Evolutionary conservation across 1,284 basidiomycete species (phyloP), one percentile per base, ranked within the genome.

Genomic region (Rhodotorula mucilaginosa): DNA sequence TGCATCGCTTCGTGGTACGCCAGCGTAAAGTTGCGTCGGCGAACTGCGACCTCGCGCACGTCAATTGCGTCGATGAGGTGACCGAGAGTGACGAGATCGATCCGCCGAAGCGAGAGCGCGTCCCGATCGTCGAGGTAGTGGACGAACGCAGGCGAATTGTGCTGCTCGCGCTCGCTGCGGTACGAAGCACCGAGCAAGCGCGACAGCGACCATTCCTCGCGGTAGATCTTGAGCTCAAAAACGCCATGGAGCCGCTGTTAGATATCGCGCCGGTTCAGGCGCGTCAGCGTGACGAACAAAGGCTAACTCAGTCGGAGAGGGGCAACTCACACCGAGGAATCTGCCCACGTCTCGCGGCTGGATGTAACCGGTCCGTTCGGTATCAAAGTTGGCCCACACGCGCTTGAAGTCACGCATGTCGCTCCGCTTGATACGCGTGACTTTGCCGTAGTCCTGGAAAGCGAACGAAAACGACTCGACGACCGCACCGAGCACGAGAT

Each of bases 351-450:
- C 86, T 56, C 84, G 83, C 2, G 87, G 87, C 78, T 88, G 87
- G 63, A 99, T 84, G 79, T 90, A 89, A 0, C 93, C 92, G 0
- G 89, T 92, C 67, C 90, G 87, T 5, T 87, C 84, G 66, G 89
- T 88, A 51, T 95, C 90, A 78, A 89, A 91, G 76, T 89, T 86
- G 0, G 90, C 89, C 96, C 96, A 99, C 3, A 91, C 86, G 79
- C 93, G 91, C 84, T 99, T 99, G 87, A 94, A 98, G 1, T 88
- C 84, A 60, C 93, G 88, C 87, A 96, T 93, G 79, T 96, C 90
- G 77, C 93, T 90, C 61, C 96, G 87, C 31, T 89, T 91, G 58
- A 98, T 88, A 0, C 89, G 90, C 44, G 89, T 87, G n/a, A 75
- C 77, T n/a, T 90, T 89, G 29, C 91, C 90, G 13, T 83, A 82